phyloP scores from a whole-genome alignment of 2,329 filamentous ascomycete genomes.

The Truncatella angustata region DNA sequence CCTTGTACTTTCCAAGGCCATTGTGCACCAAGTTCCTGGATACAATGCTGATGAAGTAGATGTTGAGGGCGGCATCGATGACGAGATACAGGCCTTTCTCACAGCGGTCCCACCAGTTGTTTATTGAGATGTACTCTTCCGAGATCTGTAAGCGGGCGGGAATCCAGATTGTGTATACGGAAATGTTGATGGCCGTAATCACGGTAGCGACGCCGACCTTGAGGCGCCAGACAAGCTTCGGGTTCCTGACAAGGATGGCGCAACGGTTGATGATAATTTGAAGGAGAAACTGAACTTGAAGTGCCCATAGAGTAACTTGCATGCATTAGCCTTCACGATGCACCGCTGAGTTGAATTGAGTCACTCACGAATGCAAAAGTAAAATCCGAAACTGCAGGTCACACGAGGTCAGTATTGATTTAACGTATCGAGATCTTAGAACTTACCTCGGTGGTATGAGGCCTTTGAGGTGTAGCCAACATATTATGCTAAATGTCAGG shows the following conservation, averaged over 20 bases:
- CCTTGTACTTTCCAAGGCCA: slow-evolving; percentile 5
- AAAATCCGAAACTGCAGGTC: not conserved
- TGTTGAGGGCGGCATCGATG: slow-evolving; percentile 4
- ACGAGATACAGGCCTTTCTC: slow-evolving; percentile 2
- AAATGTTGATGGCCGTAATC: slow-evolving; percentile 49
- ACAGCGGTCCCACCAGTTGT: slow-evolving; percentile 1
- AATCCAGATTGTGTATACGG: slow-evolving; percentile 55
- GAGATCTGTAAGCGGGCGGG: slow-evolving; percentile 45
- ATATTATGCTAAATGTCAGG: not conserved
- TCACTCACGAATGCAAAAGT: slow-evolving; percentile 3
- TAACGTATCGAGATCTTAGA: not conserved
- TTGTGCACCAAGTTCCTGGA: not conserved
- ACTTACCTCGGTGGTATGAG: slow-evolving; percentile 1
- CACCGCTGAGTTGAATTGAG: not conserved
- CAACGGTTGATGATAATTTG: slow-evolving; percentile 56
- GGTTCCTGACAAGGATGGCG: slow-evolving; percentile 41
- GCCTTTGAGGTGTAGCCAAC: slow-evolving; percentile 1
- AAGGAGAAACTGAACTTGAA: slow-evolving; percentile 47
- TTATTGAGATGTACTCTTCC: slow-evolving; percentile 32
- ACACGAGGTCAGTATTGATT: not conserved
- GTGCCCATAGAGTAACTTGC: not conserved
- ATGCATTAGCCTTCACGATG: not conserved
- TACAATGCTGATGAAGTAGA: slow-evolving; percentile 5
- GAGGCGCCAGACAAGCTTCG: slow-evolving; percentile 32
- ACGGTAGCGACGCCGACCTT: slow-evolving; percentile 43